phyloP scores from a whole-genome alignment of 139 green algal species.

The Chlorella sp. region DNA sequence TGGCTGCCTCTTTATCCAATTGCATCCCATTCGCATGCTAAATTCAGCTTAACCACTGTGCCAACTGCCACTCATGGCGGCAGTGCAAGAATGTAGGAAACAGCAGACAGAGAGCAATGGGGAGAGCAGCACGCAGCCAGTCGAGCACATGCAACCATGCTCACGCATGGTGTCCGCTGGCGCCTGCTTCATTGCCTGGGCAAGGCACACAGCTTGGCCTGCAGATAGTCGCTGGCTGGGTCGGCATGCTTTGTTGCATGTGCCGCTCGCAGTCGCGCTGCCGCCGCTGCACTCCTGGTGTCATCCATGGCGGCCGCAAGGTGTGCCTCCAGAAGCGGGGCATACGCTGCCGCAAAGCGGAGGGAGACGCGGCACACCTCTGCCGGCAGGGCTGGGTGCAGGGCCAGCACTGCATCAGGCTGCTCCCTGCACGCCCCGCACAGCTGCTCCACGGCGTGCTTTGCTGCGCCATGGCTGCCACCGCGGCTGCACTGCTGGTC shows the following conservation, averaged over 20 bases:
- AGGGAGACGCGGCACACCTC: slow-evolving; percentile 30
- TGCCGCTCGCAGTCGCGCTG: neutral
- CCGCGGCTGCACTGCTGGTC: neutral
- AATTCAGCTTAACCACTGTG: no score
- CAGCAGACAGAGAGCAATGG: no score
- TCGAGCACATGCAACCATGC: no score
- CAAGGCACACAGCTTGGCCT: slow-evolving; percentile 1
- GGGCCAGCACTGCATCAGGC: neutral
- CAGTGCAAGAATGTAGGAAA: no score
- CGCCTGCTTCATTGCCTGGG: no score
- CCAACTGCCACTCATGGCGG: no score
- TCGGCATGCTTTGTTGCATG: slow-evolving; percentile 22
- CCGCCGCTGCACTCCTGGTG: neutral
- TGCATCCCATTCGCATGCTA: no score
- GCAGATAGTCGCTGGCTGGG: slow-evolving; percentile 5
- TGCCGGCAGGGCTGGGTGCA: slow-evolving; percentile 16
- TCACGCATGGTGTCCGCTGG: no score
- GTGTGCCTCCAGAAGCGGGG: neutral
- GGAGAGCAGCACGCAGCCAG: no score
- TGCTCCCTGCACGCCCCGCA: neutral
- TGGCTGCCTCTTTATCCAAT: no score
- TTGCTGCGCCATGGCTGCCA: neutral
- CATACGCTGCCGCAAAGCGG: neutral
- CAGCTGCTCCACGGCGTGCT: neutral
- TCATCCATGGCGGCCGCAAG: neutral